Evolutionary conservation across 2,329 filamentous ascomycete genomes (phyloP).

Genomic region (Diaporthe sp.): DNA sequence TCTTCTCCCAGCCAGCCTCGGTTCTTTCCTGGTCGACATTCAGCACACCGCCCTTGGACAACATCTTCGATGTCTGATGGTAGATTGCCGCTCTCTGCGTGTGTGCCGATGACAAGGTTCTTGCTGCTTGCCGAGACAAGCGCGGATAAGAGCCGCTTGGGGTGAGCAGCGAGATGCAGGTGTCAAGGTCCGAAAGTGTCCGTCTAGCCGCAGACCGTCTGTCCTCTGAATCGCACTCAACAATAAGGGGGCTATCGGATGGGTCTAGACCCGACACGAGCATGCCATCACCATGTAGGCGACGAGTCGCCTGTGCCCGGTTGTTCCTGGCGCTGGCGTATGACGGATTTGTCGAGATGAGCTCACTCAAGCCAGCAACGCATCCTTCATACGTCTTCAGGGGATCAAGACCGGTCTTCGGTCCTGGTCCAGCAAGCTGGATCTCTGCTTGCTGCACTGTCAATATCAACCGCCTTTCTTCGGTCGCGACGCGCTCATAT

Average conservation of each 20-base stretch:
- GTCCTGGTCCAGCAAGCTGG: conserved; percentile 60
- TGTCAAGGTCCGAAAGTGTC: conserved; percentile 67
- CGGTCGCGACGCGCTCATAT: conserved; percentile 65
- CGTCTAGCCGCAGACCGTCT: conserved; percentile 55
- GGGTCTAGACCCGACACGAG: conserved; percentile 58
- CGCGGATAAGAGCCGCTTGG: conserved; percentile 63
- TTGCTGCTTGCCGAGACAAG: conserved; percentile 75
- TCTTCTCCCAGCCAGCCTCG: conserved; percentile 64
- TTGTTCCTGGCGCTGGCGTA: conserved; percentile 84
- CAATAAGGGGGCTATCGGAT: conserved; percentile 58
- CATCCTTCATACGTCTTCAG: conserved; percentile 61
- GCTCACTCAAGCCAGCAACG: conserved; percentile 63
- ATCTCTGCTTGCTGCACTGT: conserved; percentile 69
- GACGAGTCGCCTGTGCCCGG: conserved; percentile 75
- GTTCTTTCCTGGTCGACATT: conserved; percentile 55
- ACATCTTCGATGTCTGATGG: conserved; percentile 68
- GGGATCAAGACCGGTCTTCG: conserved; percentile 54
- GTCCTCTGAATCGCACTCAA: conserved; percentile 52
- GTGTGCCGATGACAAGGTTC: conserved; percentile 77
- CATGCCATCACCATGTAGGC: conserved; percentile 73
- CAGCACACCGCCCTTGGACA: conserved; percentile 50
- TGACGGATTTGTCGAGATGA: conserved; percentile 70
- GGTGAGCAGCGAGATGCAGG: conserved; percentile 70
- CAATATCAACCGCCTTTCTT: conserved; percentile 67
- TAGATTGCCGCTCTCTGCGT: conserved; percentile 79